Base-by-base conservation (phyloP, 75 land plant species). In the Azolla pinnata region DNA sequence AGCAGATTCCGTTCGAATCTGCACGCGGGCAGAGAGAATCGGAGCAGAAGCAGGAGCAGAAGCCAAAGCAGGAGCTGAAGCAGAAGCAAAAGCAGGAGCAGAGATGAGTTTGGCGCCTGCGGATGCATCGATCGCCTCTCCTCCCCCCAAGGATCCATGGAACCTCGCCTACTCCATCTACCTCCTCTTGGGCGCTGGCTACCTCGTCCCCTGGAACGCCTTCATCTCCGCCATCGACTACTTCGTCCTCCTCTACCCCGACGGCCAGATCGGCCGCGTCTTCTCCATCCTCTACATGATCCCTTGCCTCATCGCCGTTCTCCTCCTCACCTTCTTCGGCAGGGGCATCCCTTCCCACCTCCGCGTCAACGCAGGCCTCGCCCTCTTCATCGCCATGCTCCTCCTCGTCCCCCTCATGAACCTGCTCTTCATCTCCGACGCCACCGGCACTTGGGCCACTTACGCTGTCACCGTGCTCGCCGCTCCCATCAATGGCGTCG, bases 151-250 rank as follows among this genome's bases (percentile, higher is more conserved):
- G 49, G 97, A 95, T 60, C 3, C 52, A 9, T 81, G 65, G 68
- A 63, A 81, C 51, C 52, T 93, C 0, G 87, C 87, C 1, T 93
- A 93, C 81, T 26, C 76, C 24, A 63, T 83, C 65, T 93, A 80
- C 78, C 89, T 89, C 72, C 70, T 74, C 2, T 63, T 89, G 28
- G 98, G 98, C 31, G 61, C 83, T 0, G 98, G 90, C 7, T 85
- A 64, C 61, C 75, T 93, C 33, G 79, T 93, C 48, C 98, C 98
- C n/a, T 93, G 96, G 98, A 93, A 95, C 69, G 91, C 99, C 44
- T 86, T 83, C 91, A 86, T 95, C 76, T 83, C 91, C 1, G 98
- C 98, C 63, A 83, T 95, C 54, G 99, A 95, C 52, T 95, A 95
- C 75, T 95, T 95, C 86, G 63, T 62, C 51, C 75, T 75, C 68